Base-by-base conservation (phyloP, 73 alveolate species). In the Halteria grandinella region DNA sequence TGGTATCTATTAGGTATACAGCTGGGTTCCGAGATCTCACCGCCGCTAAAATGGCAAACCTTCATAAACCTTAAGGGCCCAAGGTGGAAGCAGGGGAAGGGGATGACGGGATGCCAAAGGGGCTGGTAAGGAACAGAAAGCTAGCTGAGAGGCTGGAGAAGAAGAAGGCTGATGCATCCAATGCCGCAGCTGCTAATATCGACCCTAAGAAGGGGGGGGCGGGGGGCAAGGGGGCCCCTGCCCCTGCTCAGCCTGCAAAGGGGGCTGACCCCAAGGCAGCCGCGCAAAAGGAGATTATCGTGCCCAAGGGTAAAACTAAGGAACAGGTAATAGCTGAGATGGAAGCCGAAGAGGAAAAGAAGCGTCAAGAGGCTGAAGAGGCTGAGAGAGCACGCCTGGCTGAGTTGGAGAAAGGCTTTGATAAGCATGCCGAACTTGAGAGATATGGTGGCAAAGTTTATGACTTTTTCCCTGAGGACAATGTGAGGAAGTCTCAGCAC, bases 311-410 rank as follows among this genome's bases (percentile, higher is more conserved):
- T 62, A 86, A 80, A 78, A 93, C 73, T 31, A 63, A 69, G 48
- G 57, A 77, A 14, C 45, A n/a, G n/a, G n/a, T n/a, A n/a, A n/a
- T n/a, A n/a, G n/a, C n/a, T n/a, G n/a, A 86, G 71, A 77, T 80
- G 87, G 74, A 76, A 55, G 91, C 88, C 48, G 79, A 87, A 74
- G 95, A 89, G 72, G 97, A 94, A 75, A 95, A 89, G 27, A 84
- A 86, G 60, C 76, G 85, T 31, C 84, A 86, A 79, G 79, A 85
- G 69, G 95, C 85, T 50, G 93, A 78, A 63, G 94, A 92, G 72
- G 79, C 76, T 59, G 94, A 89, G 55, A 55, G 85, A 39, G 37
- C 52, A 28, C 73, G 71, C 40, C 58, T 74, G 64, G 93, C 84
- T 64, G 97, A 91, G 75, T 76, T 85, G 52, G 92, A 92, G 53